Percentiles rank a stretch among this genome's conserved stretches.
Evolutionary conservation across 1,284 basidiomycete species (phyloP).

Genomic region (Erythrobasidium hasegawianum): DNA sequence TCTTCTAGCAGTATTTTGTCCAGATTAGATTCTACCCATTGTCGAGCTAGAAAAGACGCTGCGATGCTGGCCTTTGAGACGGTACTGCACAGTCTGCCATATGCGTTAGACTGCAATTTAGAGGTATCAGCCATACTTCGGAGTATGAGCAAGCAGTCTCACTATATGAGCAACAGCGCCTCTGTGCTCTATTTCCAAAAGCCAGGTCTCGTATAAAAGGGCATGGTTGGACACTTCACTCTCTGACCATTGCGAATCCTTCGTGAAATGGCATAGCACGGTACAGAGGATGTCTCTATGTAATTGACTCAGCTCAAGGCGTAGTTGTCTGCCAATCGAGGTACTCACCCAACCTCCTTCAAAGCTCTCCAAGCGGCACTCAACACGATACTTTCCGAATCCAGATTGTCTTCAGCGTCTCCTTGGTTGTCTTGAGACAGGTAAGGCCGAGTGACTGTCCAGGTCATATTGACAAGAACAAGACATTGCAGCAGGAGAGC

Average conservation of each 20-base stretch:
- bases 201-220: slow-evolving; percentile 16
- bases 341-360: slow-evolving; percentile 26
- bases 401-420: slow-evolving; percentile 1
- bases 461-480: neutral
- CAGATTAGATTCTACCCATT: slow-evolving; percentile 3
- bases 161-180: slow-evolving; percentile 31
- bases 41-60: neutral
- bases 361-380: slow-evolving; percentile 25
- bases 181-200: slow-evolving; percentile 21
- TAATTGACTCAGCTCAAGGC: no score
- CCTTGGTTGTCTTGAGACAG: slow-evolving; percentile 1
- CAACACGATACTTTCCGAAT: slow-evolving; percentile 4
- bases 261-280: no score
- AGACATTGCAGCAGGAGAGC: neutral
- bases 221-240: slow-evolving; percentile 11
- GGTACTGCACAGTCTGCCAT: slow-evolving; percentile 7
- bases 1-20: slow-evolving; percentile 6
- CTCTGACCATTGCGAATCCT: neutral
- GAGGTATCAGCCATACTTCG: no score
- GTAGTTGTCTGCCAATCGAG: no score
- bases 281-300: no score
- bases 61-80: neutral
- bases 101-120: slow-evolving; percentile 32
- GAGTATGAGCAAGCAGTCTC: no score
- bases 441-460: slow-evolving; percentile 10